These are phyloP conservation scores for Fragilariopsis cylindrus DNA, from an alignment of 108 stramenopile species.

Conservation along the genomic window DNA sequence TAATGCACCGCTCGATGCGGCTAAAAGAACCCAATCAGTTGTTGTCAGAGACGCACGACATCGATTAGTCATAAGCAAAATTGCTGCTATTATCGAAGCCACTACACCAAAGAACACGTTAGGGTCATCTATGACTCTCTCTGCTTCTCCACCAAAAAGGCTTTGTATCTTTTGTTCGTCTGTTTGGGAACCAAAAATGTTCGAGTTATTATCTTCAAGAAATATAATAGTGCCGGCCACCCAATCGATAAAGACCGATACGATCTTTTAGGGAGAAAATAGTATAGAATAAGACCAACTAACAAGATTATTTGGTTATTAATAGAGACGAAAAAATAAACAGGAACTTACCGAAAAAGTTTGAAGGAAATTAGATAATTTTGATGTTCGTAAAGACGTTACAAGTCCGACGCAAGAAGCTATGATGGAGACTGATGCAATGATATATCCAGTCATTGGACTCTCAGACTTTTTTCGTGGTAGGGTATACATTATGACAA, in stretches of 20 bases:
- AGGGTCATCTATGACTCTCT: neutral
- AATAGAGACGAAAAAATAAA: neutral
- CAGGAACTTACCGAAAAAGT: neutral
- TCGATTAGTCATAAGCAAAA: neutral
- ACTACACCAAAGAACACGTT: neutral
- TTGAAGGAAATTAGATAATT: neutral
- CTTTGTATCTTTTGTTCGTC: neutral
- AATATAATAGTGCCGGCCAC: neutral
- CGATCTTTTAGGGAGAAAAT: neutral
- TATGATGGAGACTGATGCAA: neutral
- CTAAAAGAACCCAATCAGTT: constrained; percentile 3
- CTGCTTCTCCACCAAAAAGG: neutral
- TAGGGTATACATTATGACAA: neutral
- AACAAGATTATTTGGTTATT: neutral
- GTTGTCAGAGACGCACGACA: neutral
- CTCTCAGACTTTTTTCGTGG: neutral
- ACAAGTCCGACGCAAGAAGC: neutral
- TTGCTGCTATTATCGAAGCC: neutral
- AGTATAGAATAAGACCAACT: neutral
- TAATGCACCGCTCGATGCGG: neutral
- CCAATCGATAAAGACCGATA: neutral
- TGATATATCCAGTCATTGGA: neutral
- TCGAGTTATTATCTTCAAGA: neutral
- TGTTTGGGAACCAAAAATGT: neutral
- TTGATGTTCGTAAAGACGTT: neutral